Percentiles rank a stretch among this genome's conserved stretches.
These are phyloP conservation scores for Flaveria trinervia DNA, from an alignment of 129 eudicot genomes.

Conservation along the genomic window DNA sequence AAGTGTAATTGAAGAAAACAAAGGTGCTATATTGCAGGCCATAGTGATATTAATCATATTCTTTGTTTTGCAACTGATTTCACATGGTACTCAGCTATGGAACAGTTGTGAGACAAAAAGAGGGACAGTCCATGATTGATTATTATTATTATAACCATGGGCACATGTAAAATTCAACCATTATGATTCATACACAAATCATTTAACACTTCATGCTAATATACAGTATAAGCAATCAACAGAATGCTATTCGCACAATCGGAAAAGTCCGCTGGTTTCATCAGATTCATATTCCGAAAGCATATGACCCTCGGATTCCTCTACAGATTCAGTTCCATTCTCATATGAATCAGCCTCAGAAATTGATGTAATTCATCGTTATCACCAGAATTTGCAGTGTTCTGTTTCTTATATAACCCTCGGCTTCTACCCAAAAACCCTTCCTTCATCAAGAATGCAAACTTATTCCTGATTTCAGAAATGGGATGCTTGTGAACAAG, in stretches of 20 bases:
- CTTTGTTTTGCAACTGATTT: no score
- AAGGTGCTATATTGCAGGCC: no score
- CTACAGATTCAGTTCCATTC: slow-evolving; percentile 35
- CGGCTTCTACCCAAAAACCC: slow-evolving; percentile 76
- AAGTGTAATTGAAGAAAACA: no score
- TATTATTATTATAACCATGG: background rate
- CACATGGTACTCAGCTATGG: no score
- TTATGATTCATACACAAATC: slow-evolving; percentile 6
- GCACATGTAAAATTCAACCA: slow-evolving; percentile 5
- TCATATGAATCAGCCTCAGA: slow-evolving; percentile 16
- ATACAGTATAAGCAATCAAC: background rate
- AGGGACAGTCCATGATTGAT: background rate
- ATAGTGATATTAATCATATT: no score
- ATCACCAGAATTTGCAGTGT: slow-evolving; percentile 13
- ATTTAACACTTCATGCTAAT: background rate
- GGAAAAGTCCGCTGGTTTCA: slow-evolving; percentile 33
- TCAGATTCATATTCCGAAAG: slow-evolving; percentile 58
- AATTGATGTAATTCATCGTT: slow-evolving; percentile 15
- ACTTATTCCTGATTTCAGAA: slow-evolving; percentile 62
- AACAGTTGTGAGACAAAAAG: no score
- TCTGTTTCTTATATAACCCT: slow-evolving; percentile 59
- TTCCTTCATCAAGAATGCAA: slow-evolving; percentile 53
- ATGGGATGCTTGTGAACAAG: slow-evolving; percentile 69
- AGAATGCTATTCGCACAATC: slow-evolving; percentile 25
- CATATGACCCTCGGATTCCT: slow-evolving; percentile 43